Percentiles rank a stretch among this genome's conserved stretches.
phyloP scores from a whole-genome alignment of 805 yeast species.

The Kluyveromyces aestuarii region DNA sequence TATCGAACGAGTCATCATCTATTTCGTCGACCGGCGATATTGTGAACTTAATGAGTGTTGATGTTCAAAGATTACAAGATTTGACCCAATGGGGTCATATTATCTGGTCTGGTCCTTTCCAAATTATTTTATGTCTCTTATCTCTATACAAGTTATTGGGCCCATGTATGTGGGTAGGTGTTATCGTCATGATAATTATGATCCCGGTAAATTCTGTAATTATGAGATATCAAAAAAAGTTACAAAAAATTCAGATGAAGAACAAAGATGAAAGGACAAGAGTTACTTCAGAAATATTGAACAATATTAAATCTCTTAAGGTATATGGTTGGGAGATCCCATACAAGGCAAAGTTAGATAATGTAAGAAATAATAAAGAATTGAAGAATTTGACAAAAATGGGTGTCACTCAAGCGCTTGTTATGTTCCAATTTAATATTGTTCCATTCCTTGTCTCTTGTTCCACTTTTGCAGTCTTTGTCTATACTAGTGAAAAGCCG shows the following conservation, averaged over 20 bases:
- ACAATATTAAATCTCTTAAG: conserved; percentile 86
- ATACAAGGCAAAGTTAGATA: conserved; percentile 58
- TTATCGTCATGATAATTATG: conserved; percentile 63
- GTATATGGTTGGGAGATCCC: conserved; percentile 95
- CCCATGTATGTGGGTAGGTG: conserved; percentile 95
- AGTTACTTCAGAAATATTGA: conserved; percentile 76
- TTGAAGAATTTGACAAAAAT: conserved; percentile 64
- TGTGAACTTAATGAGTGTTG: conserved; percentile 91
- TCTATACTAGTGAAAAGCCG: conserved; percentile 48
- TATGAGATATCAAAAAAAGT: conserved; percentile 55
- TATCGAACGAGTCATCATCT: conserved; percentile 65
- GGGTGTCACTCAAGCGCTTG: conserved; percentile 62
- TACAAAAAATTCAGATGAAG: conserved; percentile 82
- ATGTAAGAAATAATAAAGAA: conserved; percentile 85
- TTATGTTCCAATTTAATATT: conserved; percentile 69
- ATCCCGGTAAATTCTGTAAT: conserved; percentile 70
- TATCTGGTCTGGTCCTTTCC: conserved; percentile 92
- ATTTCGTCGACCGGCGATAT: conserved; percentile 82
- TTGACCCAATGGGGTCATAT: conserved; percentile 68
- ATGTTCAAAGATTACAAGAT: conserved; percentile 81
- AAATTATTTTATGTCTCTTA: conserved; percentile 63
- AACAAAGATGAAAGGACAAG: conserved; percentile 89
- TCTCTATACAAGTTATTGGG: conserved; percentile 71
- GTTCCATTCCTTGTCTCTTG: conserved; percentile 89
- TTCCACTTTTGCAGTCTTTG: conserved; percentile 78